Base-by-base conservation (phyloP, 192 early-diverging fungal species). In the Geranomyces variabilis region DNA sequence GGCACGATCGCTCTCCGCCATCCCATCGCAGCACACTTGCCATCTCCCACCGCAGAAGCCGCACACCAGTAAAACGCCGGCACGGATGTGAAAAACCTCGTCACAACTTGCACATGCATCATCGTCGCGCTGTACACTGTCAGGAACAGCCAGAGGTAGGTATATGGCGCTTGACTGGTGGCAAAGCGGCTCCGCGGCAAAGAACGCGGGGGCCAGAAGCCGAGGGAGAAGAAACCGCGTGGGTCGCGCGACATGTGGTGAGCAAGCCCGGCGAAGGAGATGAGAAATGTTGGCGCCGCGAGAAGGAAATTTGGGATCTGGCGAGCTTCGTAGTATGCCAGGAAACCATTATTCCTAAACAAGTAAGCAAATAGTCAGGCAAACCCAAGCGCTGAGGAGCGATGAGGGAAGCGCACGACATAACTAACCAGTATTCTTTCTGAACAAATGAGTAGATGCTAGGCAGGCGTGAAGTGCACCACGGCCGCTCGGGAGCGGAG, bases 41-140 rank as follows among this genome's bases (percentile, higher is more conserved):
- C 56, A 44, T 48, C 62, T 43, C 26, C 65, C 56, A 80, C 53
- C 57, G 81, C 0, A 48, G 76, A 26, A 2, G 84, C 91, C 1
- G 88, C 84, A 74, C 83, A 93, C 93, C 93, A 95, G 67, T 93
- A 94, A 29, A 95, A 79, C 4, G 78, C 77, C 0, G 95, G 95
- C 58, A 91, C 58, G 22, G 85, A 89, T 0, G 94, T 91, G 65
- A 94, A 93, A 43, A 94, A 92, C 2, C 95, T 83, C 15, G 89
- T 90, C 44, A 94, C 91, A 4, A 97, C 85, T 81, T 97, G 95
- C n/a, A 97, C 85, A 66, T 97, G 93, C 90, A 94, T 94, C 46
- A 82, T 87, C 0, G 88, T 89, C 12, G 82, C 64, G n/a, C 80
- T 83, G 33, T 87, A 85, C 1, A 87, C 13, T 0, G 93, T 71